phyloP scores from a whole-genome alignment of 805 yeast species.

The Candida mattraensis region DNA sequence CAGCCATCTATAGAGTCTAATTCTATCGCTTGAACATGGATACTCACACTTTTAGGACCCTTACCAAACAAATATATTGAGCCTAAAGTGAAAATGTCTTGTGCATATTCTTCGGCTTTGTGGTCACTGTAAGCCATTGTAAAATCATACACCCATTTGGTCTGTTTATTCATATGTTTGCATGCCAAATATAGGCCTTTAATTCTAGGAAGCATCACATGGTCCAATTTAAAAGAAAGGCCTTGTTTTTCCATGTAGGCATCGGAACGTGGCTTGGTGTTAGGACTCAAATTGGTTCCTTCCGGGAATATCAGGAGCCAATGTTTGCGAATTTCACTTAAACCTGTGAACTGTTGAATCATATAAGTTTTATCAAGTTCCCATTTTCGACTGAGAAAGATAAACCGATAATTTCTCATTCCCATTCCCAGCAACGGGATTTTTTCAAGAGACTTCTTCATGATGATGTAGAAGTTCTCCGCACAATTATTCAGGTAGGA shows the following conservation, averaged over 20 bases:
- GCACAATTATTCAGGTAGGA: conserved; percentile 66
- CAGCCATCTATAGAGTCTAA: conserved; percentile 36
- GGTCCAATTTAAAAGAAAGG: conserved; percentile 46
- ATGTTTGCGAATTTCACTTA: conserved; percentile 45
- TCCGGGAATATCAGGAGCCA: conserved; percentile 86
- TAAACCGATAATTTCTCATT: conserved; percentile 74
- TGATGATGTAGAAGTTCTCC: conserved; percentile 66
- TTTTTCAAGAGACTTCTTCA: conserved; percentile 69
- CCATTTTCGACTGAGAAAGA: conserved; percentile 87
- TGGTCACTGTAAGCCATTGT: conserved; percentile 84
- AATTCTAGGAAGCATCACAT: conserved; percentile 77
- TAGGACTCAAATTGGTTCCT: conserved; percentile 80
- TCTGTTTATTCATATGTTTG: conserved; percentile 50
- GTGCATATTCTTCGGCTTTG: conserved; percentile 63
- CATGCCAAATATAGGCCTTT: conserved; percentile 76
- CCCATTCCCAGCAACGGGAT: conserved; percentile 85
- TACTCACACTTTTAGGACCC: conserved; percentile 66
- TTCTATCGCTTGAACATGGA: conserved; percentile 59
- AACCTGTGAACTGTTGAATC: conserved; percentile 49
- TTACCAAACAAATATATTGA: conserved; percentile 65
- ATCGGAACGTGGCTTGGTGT: conserved; percentile 59
- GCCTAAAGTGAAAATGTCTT: conserved; percentile 66
- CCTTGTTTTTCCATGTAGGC: conserved; percentile 55
- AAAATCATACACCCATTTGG: conserved; percentile 69
- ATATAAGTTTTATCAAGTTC: conserved; percentile 63